These are phyloP conservation scores for Rhizopogon rudus DNA, from an alignment of 768 basidiomycete species.

Conservation along the genomic window DNA sequence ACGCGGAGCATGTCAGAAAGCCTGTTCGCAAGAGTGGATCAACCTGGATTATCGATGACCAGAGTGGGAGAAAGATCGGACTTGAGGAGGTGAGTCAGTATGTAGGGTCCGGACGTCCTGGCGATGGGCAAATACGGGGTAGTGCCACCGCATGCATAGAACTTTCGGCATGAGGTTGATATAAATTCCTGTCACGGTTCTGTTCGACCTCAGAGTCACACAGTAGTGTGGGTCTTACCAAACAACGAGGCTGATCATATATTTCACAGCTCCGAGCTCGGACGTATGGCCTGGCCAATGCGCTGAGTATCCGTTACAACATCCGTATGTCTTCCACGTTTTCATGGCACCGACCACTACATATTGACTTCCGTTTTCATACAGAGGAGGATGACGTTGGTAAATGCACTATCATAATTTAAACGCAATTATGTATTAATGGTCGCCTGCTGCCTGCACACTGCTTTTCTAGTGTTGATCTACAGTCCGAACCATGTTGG, in stretches of 20 bases:
- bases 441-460: conserved; percentile 1
- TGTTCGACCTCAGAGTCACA: too few species aligned
- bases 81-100: conserved; percentile 30
- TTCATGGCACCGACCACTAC: neutral
- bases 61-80: conserved; percentile 29
- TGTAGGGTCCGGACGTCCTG: neutral
- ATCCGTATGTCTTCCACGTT: conserved; percentile 22
- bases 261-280: conserved; percentile 28
- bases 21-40: conserved; percentile 18
- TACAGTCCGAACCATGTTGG: conserved; percentile 68
- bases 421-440: neutral
- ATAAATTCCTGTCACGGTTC: too few species aligned
- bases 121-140: neutral
- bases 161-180: too few species aligned
- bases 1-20: conserved; percentile 26
- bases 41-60: conserved; percentile 40
- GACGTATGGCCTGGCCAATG: conserved; percentile 34
- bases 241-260: neutral
- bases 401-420: conserved; percentile 13
- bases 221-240: too few species aligned
- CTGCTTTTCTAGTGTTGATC: conserved; percentile 41
- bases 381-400: conserved; percentile 36
- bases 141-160: too few species aligned
- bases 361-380: neutral
- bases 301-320: conserved; percentile 27